phyloP scores from a whole-genome alignment of 345 rosid species.

The Clausena lansium region DNA sequence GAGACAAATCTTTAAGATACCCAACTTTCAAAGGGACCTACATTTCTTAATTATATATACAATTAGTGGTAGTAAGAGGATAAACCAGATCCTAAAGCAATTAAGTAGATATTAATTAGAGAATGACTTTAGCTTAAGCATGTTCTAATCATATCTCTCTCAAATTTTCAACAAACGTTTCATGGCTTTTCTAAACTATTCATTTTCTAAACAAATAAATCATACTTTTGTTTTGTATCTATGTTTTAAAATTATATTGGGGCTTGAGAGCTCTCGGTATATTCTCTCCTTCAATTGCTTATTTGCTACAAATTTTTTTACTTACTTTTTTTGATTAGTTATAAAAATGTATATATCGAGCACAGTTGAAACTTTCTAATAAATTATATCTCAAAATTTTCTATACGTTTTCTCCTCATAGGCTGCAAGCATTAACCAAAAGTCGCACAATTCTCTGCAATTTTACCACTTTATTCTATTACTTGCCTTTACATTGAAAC shows the following conservation, averaged over 20 bases:
- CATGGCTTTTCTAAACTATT: not conserved
- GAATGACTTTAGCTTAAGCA: not conserved
- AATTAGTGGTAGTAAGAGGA: slow-evolving; percentile 10
- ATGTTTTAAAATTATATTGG: too few relatives aligned
- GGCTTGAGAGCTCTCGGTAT: too few relatives aligned
- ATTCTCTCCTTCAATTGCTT: too few relatives aligned
- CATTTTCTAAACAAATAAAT: not conserved
- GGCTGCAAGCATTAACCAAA: not conserved
- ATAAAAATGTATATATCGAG: too few relatives aligned
- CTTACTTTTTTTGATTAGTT: too few relatives aligned
- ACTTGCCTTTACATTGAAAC: not conserved
- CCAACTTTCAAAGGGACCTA: slow-evolving; percentile 30
- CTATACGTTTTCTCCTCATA: too few relatives aligned
- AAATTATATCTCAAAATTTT: too few relatives aligned
- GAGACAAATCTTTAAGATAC: slow-evolving; percentile 31
- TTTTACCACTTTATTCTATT: not conserved
- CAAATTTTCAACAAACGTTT: not conserved
- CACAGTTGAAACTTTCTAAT: too few relatives aligned
- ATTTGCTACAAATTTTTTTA: too few relatives aligned
- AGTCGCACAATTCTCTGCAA: not conserved
- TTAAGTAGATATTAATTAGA: not conserved
- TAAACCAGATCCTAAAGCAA: not conserved
- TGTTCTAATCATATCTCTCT: slow-evolving; percentile 1
- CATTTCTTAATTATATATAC: not conserved
- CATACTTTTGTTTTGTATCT: too few relatives aligned